Evolutionary conservation across 2,329 filamentous ascomycete species (phyloP).

Genomic region (Helotiales sp.): DNA sequence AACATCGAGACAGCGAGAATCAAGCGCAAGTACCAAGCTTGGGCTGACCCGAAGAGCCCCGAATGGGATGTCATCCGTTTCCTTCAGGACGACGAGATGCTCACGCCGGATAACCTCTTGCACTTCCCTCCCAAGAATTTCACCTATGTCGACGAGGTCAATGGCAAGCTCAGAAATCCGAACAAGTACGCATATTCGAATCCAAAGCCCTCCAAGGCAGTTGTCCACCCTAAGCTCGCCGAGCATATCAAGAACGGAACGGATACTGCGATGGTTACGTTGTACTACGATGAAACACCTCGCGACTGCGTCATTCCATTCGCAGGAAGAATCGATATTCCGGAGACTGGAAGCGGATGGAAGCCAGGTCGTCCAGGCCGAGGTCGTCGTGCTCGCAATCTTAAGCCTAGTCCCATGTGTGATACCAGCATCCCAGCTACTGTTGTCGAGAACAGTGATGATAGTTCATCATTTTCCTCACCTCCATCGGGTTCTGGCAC

Average conservation of each 20-base stretch:
- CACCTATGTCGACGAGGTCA: conserved; percentile 25
- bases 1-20: not conserved
- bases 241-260: conserved; percentile 34
- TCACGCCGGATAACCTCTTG: conserved; percentile 30
- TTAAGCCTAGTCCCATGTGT: not conserved
- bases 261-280: conserved; percentile 17
- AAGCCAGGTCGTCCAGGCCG: not conserved
- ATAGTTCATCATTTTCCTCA: conserved; percentile 12
- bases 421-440: not conserved
- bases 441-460: not conserved
- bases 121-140: conserved; percentile 27
- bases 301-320: conserved; percentile 27
- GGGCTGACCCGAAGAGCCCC: conserved; percentile 31
- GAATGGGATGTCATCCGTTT: conserved; percentile 32
- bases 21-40: conserved; percentile 19
- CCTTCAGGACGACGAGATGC: conserved; percentile 25
- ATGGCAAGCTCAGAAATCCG: conserved; percentile 28
- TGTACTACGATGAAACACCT: conserved; percentile 33
- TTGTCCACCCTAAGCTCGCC: conserved; percentile 35
- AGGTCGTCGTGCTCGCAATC: not conserved
- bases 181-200: conserved; percentile 19
- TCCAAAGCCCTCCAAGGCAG: not conserved
- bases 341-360: conserved; percentile 14
- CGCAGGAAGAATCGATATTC: conserved; percentile 30
- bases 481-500: not conserved